Conservation (phyloP, 441 rosid genomes). For the Syzygium syzygioides region DNA sequence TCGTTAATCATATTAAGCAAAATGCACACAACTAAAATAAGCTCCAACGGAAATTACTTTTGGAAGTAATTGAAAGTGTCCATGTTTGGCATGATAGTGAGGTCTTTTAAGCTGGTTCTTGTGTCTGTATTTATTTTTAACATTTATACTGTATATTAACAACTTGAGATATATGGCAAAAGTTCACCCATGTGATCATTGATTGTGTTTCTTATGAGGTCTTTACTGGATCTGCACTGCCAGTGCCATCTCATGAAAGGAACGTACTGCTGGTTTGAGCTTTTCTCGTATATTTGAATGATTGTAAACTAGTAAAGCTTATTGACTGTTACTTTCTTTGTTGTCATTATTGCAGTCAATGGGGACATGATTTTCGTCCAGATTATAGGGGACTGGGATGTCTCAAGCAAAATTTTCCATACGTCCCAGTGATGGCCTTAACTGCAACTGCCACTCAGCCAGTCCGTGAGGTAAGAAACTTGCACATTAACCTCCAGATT, state of each 20-base stretch:
- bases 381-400: conserved; percentile 81
- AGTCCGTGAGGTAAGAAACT: too few species aligned
- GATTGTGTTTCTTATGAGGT: not conserved
- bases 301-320: not conserved
- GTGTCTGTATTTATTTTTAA: not conserved
- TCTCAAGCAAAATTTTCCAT: conserved; percentile 46
- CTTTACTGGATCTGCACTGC: not conserved
- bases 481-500: too few species aligned
- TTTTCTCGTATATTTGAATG: not conserved
- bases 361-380: conserved; percentile 99
- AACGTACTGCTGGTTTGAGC: not conserved
- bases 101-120: not conserved
- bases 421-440: too few species aligned
- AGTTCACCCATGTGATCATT: too few species aligned
- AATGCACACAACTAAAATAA: not conserved
- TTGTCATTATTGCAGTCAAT: conserved; percentile 49
- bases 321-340: not conserved
- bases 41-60: not conserved
- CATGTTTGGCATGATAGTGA: not conserved
- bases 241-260: not conserved
- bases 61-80: not conserved
- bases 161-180: too few species aligned
- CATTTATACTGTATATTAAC: too few species aligned
- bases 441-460: too few species aligned
- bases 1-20: not conserved